Conservation (phyloP, 495 filamentous ascomycete species). For the Glarea lozoyensis region DNA sequence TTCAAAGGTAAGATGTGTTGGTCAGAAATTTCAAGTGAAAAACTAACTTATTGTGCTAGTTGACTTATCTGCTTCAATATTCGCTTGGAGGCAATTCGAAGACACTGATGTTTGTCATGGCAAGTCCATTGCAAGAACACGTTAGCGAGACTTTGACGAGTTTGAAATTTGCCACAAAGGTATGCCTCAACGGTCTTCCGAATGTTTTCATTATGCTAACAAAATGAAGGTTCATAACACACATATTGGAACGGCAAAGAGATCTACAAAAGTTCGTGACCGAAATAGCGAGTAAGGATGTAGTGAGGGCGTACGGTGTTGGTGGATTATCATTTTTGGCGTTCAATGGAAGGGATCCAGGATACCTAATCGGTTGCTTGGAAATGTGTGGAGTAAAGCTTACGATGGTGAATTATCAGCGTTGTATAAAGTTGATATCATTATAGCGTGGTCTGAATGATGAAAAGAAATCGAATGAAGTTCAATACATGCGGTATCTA, state of each 20-base stretch:
- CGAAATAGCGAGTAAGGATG: neutral
- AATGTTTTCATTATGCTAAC: constrained; percentile 1
- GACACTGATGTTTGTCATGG: constrained; percentile 99
- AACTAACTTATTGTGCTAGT: constrained; percentile 34
- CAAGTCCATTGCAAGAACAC: constrained; percentile 85
- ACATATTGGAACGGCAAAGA: constrained; percentile 80
- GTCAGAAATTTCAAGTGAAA: neutral
- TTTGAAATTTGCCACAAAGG: constrained; percentile 94
- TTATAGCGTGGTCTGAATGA: too few species aligned
- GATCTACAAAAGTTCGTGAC: constrained; percentile 48
- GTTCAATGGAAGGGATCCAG: too few species aligned
- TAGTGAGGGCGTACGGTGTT: neutral
- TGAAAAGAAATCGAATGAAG: too few species aligned
- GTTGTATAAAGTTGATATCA: too few species aligned
- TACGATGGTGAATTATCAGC: too few species aligned
- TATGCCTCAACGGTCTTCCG: constrained; percentile 20
- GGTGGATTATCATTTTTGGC: constrained; percentile 3
- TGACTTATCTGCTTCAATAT: constrained; percentile 93
- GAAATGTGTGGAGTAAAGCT: too few species aligned
- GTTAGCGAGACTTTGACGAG: constrained; percentile 89
- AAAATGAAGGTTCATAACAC: constrained; percentile 61
- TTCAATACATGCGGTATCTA: too few species aligned
- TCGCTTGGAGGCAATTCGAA: constrained; percentile 92
- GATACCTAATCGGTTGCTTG: too few species aligned
- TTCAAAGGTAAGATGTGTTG: constrained; percentile 59